Evolutionary conservation across 192 early-diverging fungal genomes (phyloP).

Genomic region (Gorgonomyces haynaldii): DNA sequence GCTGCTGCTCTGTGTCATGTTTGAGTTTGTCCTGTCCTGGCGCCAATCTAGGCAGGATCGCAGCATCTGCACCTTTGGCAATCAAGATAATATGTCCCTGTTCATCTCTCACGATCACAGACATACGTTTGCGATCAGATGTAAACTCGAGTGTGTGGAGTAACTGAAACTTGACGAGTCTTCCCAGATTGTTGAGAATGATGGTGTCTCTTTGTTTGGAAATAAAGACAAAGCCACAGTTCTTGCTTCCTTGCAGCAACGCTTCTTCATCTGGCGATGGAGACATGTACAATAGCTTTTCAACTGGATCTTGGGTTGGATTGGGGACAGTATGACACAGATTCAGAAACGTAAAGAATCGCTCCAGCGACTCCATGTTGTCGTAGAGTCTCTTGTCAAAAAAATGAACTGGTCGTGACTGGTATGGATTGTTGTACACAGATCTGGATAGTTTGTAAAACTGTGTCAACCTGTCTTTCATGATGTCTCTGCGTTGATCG

Average conservation of each 20-base stretch:
- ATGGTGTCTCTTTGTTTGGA: slow-evolving; percentile 57
- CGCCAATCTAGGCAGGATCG: slow-evolving; percentile 73
- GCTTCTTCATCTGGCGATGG: slow-evolving; percentile 94
- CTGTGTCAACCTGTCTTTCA: too few relatives aligned
- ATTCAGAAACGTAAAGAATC: slow-evolving; percentile 77
- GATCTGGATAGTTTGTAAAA: background rate
- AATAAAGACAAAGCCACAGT: slow-evolving; percentile 72
- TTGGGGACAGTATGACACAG: slow-evolving; percentile 88
- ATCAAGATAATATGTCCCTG: slow-evolving; percentile 61
- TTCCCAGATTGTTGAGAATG: slow-evolving; percentile 59
- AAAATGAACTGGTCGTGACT: too few relatives aligned
- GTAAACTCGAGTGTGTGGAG: slow-evolving; percentile 64
- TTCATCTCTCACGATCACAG: slow-evolving; percentile 67
- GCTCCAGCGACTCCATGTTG: too few relatives aligned
- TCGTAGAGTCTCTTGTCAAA: too few relatives aligned
- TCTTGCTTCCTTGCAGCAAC: slow-evolving; percentile 71
- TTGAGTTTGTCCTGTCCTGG: slow-evolving; percentile 55
- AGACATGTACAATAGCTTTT: slow-evolving; percentile 69
- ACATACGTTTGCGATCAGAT: slow-evolving; percentile 91
- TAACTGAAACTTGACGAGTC: slow-evolving; percentile 42
- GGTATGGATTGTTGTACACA: slow-evolving; percentile 35
- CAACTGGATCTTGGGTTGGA: too few relatives aligned
- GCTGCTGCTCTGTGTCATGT: slow-evolving; percentile 58
- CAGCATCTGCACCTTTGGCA: slow-evolving; percentile 89
- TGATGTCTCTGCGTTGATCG: background rate